Percentiles rank a stretch among this genome's conserved stretches.
phyloP scores from a whole-genome alignment of 805 yeast species.

The Metschnikowia hibisci region DNA sequence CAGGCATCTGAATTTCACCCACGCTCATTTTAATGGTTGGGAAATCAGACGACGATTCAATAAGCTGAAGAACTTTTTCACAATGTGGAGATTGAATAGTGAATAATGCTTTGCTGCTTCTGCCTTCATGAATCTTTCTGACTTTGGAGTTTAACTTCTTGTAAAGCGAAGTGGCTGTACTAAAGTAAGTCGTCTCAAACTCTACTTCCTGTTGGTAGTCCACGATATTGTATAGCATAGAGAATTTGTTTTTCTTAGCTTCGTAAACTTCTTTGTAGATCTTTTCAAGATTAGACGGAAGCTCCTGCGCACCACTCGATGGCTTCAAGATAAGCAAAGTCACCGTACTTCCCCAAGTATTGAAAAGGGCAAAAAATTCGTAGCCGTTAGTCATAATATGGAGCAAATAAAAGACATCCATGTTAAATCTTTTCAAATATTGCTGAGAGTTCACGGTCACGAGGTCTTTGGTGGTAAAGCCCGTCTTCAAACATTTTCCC shows the following conservation, averaged over 20 bases:
- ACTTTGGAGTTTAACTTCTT: conserved; percentile 54
- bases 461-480: conserved; percentile 66
- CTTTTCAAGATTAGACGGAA: conserved; percentile 52
- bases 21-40: conserved; percentile 63
- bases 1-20: conserved; percentile 59
- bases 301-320: conserved; percentile 58
- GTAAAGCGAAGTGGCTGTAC: conserved; percentile 52
- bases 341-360: conserved; percentile 54
- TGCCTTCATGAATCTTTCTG: conserved; percentile 52
- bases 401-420: conserved; percentile 60
- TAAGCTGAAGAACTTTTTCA: conserved; percentile 40
- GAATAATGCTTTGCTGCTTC: conserved; percentile 60
- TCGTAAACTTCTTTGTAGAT: conserved; percentile 52
- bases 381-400: conserved; percentile 73
- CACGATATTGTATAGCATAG: conserved; percentile 43
- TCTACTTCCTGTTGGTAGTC: conserved; percentile 49
- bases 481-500: conserved; percentile 80
- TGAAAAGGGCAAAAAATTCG: conserved; percentile 66
- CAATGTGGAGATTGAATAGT: conserved; percentile 72
- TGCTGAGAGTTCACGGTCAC: conserved; percentile 43
- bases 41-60: conserved; percentile 48
- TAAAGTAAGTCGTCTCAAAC: conserved; percentile 54
- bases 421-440: conserved; percentile 52
- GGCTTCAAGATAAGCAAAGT: conserved; percentile 64
- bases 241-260: conserved; percentile 44